Percentiles rank a stretch among this genome's conserved stretches.
phyloP scores from a whole-genome alignment of 2,329 filamentous ascomycete species.

The Helotiales sp. region DNA sequence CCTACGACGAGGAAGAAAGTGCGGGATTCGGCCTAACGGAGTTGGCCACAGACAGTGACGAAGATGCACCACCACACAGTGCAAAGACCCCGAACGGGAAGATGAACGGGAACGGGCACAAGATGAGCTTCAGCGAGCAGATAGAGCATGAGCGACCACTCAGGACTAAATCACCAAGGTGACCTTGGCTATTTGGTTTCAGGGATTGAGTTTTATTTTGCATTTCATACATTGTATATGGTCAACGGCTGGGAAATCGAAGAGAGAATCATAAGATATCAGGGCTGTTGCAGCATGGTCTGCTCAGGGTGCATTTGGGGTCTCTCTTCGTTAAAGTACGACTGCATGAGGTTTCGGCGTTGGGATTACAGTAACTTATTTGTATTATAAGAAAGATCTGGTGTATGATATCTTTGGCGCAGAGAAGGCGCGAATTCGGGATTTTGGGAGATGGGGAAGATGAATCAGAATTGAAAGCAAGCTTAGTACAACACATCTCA shows the following conservation, averaged over 20 bases:
- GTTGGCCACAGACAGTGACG: constrained; percentile 74
- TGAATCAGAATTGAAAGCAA: constrained; percentile 7
- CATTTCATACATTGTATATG: constrained; percentile 27
- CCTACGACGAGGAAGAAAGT: constrained; percentile 81
- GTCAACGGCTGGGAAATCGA: constrained; percentile 9
- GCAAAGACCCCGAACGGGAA: constrained; percentile 27
- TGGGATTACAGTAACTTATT: constrained; percentile 15
- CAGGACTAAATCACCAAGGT: constrained; percentile 28
- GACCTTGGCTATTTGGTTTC: constrained; percentile 12
- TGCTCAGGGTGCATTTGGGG: constrained; percentile 21
- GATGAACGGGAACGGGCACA: constrained; percentile 35
- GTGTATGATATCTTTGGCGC: constrained; percentile 25
- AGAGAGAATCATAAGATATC: constrained; percentile 4
- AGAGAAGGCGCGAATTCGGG: constrained; percentile 8
- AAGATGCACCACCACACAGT: constrained; percentile 43
- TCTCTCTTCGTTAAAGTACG: constrained; percentile 23
- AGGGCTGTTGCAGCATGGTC: constrained; percentile 22
- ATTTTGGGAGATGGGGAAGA: constrained; percentile 5
- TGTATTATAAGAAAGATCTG: constrained; percentile 22
- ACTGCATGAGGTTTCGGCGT: constrained; percentile 29
- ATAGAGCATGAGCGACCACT: constrained; percentile 21
- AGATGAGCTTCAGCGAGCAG: constrained; percentile 31
- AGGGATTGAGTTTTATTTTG: constrained; percentile 18
- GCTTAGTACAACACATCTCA: constrained; percentile 10
- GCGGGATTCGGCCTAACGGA: constrained; percentile 76